These are phyloP conservation scores for Marasmius sp. DNA, from an alignment of 1,284 basidiomycete species.

Conservation along the genomic window DNA sequence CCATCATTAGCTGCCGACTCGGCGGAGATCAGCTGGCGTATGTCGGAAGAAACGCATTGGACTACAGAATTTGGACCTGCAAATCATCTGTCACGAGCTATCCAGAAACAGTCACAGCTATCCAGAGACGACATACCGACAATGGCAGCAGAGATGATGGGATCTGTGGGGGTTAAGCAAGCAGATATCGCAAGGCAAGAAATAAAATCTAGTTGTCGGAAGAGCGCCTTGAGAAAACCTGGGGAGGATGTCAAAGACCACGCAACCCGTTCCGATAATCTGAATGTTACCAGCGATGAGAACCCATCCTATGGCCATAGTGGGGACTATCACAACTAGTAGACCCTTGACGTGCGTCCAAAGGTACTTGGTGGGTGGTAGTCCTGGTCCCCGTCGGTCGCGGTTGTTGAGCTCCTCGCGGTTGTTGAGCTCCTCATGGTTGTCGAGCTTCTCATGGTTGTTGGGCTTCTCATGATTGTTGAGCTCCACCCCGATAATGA, in stretches of 20 bases:
- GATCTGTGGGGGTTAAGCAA: constrained; percentile 93
- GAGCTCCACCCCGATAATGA: constrained; percentile 74
- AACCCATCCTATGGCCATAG: constrained; percentile 79
- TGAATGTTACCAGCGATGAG: constrained; percentile 53
- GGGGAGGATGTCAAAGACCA: neutral
- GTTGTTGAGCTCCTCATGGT: no score
- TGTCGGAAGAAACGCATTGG: constrained; percentile 82
- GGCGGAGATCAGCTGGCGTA: constrained; percentile 85
- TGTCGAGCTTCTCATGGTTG: no score
- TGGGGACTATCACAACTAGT: constrained; percentile 68
- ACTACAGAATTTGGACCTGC: constrained; percentile 87
- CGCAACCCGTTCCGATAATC: neutral
- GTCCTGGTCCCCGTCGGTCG: no score
- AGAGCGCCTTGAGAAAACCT: constrained; percentile 65
- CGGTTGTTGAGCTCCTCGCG: constrained; percentile 45
- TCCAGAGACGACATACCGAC: constrained; percentile 38
- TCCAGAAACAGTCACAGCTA: constrained; percentile 2
- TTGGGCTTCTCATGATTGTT: no score
- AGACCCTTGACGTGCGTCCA: constrained; percentile 59
- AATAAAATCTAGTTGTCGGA: constrained; percentile 68
- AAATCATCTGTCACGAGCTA: neutral
- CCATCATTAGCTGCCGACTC: constrained; percentile 80
- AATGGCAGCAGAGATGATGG: constrained; percentile 70
- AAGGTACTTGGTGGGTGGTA: constrained; percentile 59
- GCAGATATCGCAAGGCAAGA: constrained; percentile 86